Conservation (phyloP, 768 basidiomycete species). For the Termitomyces sp. region DNA sequence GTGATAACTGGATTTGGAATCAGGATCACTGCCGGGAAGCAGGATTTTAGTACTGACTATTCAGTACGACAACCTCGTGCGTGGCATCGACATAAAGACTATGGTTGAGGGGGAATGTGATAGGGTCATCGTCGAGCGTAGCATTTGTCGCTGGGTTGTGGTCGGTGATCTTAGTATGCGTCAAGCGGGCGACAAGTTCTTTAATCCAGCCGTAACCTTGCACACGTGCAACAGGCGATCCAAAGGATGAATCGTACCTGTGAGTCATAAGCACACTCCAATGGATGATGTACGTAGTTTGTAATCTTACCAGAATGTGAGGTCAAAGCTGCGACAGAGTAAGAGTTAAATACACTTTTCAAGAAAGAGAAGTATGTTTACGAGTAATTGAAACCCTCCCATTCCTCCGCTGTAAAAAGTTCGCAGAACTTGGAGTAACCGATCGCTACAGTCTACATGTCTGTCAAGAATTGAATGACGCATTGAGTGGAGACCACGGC, state of each 20-base stretch:
- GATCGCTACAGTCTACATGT: conserved; percentile 69
- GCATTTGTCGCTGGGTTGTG: conserved; percentile 84
- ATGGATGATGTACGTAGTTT: neutral
- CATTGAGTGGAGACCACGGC: neutral
- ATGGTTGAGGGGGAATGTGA: conserved; percentile 68
- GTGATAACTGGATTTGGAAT: conserved; percentile 53
- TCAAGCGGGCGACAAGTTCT: conserved; percentile 79
- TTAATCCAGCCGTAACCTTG: conserved; percentile 79
- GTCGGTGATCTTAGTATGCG: conserved; percentile 55
- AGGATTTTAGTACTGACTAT: conserved; percentile 35
- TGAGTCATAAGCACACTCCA: conserved; percentile 14
- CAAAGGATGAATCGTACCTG: conserved; percentile 72
- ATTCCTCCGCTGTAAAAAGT: conserved; percentile 86
- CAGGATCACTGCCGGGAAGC: neutral
- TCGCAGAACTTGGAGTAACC: too few species aligned
- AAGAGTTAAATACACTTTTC: neutral
- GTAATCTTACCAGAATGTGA: conserved; percentile 49
- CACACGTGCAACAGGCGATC: conserved; percentile 71
- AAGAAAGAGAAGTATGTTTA: conserved; percentile 7
- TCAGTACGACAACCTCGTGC: conserved; percentile 84
- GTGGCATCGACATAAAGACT: too few species aligned
- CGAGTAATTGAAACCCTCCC: too few species aligned
- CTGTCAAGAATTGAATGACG: neutral
- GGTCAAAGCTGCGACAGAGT: conserved; percentile 43
- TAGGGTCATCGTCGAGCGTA: conserved; percentile 64